phyloP scores from a whole-genome alignment of 345 rosid genomes.

The Hibiscus syriacus region DNA sequence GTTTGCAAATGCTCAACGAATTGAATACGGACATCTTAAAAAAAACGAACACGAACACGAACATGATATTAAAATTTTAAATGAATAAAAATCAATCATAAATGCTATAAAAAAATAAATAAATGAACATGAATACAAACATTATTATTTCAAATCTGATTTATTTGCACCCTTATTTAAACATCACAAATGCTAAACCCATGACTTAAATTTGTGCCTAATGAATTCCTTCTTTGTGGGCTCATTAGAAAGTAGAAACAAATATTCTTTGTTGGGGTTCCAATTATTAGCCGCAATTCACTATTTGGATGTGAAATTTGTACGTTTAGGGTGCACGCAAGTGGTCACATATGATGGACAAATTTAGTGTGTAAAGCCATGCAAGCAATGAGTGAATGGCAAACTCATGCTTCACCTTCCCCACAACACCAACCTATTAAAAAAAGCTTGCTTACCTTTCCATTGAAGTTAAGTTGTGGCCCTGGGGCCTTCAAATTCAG shows the following conservation, averaged over 20 bases:
- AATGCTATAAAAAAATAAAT: too few species aligned
- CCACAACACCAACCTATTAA: neutral
- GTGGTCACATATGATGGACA: neutral
- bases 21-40: too few species aligned
- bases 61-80: too few species aligned
- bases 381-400: neutral
- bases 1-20: too few species aligned
- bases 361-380: neutral
- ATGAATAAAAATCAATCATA: too few species aligned
- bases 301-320: neutral
- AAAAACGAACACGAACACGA: too few species aligned
- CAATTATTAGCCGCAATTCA: neutral
- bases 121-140: too few species aligned
- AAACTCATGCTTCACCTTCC: neutral
- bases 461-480: neutral
- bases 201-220: neutral
- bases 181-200: neutral
- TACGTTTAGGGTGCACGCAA: neutral
- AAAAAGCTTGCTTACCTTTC: neutral
- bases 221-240: neutral
- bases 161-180: too few species aligned
- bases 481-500: constrained; percentile 1
- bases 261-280: too few species aligned
- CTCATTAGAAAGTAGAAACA: neutral
- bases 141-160: too few species aligned